Conservation (phyloP, 176 grass and related monocot species). For the Aegilops sharonensis region DNA sequence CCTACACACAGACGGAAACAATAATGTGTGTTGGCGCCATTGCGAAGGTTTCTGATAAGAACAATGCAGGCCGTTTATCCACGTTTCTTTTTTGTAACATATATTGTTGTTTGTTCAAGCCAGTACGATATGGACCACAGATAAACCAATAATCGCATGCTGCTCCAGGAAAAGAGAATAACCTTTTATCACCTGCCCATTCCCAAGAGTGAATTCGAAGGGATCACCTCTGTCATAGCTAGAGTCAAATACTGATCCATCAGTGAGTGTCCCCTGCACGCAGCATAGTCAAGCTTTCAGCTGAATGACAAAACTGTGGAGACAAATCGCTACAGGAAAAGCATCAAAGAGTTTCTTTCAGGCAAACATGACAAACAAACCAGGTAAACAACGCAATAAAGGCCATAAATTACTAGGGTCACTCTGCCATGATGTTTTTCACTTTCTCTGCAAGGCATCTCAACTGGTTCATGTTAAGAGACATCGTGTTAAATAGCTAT, state of each 20-base stretch:
- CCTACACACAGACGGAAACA: constrained; percentile 43
- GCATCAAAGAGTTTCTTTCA: neutral
- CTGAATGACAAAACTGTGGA: constrained; percentile 1
- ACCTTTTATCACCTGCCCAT: constrained; percentile 96
- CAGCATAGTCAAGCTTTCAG: constrained; percentile 31
- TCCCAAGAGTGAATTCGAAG: constrained; percentile 91
- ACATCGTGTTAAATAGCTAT: constrained; percentile 15
- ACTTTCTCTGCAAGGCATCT: neutral
- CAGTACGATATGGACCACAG: constrained; percentile 1
- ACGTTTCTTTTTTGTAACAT: constrained; percentile 4
- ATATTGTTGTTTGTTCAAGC: neutral
- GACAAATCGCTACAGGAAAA: neutral
- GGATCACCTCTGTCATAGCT: constrained; percentile 91
- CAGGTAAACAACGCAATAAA: neutral
- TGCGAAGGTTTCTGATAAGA: neutral
- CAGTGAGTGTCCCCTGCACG: constrained; percentile 74
- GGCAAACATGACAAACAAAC: constrained; percentile 11
- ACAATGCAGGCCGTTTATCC: constrained; percentile 1
- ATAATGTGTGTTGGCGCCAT: constrained; percentile 21
- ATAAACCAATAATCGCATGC: constrained; percentile 9
- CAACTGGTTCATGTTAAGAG: neutral
- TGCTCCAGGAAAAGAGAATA: constrained; percentile 14
- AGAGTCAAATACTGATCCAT: constrained; percentile 89
- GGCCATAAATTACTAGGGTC: neutral
- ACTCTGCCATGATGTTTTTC: neutral